phyloP scores from a whole-genome alignment of 2,329 filamentous ascomycete genomes.

The Fonsecaea nubica region DNA sequence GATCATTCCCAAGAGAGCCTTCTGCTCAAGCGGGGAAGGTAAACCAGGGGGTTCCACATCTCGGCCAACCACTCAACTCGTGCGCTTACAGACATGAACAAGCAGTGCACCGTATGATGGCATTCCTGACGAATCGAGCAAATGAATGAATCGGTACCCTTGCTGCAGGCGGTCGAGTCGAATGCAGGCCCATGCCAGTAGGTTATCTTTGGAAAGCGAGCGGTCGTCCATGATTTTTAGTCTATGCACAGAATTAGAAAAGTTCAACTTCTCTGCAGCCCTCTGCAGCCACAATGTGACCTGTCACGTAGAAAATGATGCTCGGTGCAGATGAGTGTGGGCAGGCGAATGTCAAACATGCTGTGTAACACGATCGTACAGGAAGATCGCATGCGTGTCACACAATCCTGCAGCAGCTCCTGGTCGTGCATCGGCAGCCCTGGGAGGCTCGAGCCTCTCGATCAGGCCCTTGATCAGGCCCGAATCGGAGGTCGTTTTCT shows the following conservation, averaged over 20 bases:
- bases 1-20: not conserved
- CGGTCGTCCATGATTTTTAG: slow-evolving; percentile 85
- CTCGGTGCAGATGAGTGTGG: slow-evolving; percentile 1
- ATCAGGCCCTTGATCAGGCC: not conserved
- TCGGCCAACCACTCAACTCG: slow-evolving; percentile 21
- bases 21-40: slow-evolving; percentile 12
- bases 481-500: not conserved
- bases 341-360: slow-evolving; percentile 7
- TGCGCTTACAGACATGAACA: slow-evolving; percentile 71
- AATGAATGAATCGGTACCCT: slow-evolving; percentile 78
- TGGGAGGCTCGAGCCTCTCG: not conserved
- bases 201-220: slow-evolving; percentile 75
- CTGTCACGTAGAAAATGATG: slow-evolving; percentile 22
- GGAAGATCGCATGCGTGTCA: slow-evolving; percentile 9
- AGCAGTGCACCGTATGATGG: slow-evolving; percentile 73
- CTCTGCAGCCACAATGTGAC: slow-evolving; percentile 26
- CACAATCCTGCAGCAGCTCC: slow-evolving; percentile 13
- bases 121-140: slow-evolving; percentile 72
- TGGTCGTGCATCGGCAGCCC: not conserved
- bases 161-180: slow-evolving; percentile 78
- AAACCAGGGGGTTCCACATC: slow-evolving; percentile 2
- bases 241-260: slow-evolving; percentile 47
- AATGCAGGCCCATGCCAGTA: slow-evolving; percentile 89
- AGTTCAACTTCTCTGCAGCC: not conserved
- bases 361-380: slow-evolving; percentile 35